Conservation (phyloP, 129 eudicot genomes). For the Chrysanthemum lavandulifolium region DNA sequence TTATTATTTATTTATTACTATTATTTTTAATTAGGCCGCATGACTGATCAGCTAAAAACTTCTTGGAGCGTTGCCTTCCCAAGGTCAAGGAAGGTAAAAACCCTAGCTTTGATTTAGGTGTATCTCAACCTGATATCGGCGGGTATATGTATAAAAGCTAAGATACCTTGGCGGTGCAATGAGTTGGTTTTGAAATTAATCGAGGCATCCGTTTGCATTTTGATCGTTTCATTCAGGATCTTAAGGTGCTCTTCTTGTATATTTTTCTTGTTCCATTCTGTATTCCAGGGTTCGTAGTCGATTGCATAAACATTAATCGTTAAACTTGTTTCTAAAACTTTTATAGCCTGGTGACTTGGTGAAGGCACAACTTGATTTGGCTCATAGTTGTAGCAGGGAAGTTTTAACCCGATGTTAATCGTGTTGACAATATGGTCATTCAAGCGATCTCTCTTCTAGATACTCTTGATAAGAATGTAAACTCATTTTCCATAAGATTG, state of each 20-base stretch:
- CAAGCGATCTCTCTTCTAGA: conserved; percentile 94
- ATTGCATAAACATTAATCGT: background rate
- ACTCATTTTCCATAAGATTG: conserved; percentile 92
- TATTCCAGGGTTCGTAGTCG: background rate
- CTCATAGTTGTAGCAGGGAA: conserved; percentile 90
- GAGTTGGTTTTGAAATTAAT: conserved; percentile 80
- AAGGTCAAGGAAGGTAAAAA: conserved; percentile 75
- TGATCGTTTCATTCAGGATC: conserved; percentile 61
- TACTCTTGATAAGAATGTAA: conserved; percentile 91
- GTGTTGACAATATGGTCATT: conserved; percentile 95
- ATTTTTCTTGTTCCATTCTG: background rate
- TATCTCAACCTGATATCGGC: conserved; percentile 81
- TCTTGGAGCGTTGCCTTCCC: conserved; percentile 75
- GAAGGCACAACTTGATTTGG: conserved; percentile 77
- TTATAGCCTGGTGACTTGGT: conserved; percentile 80
- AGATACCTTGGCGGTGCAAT: conserved; percentile 85
- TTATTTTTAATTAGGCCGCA: no score
- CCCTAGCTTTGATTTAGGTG: conserved; percentile 67
- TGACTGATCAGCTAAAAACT: conserved; percentile 77
- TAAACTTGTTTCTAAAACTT: conserved; percentile 3
- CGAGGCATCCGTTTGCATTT: conserved; percentile 87
- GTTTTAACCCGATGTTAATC: conserved; percentile 79
- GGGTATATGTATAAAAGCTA: conserved; percentile 67
- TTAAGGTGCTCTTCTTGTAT: conserved; percentile 47
- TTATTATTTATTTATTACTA: no score